Conservation (phyloP, 225 moss, liverwort and hornwort genomes). For the Lunularia cruciata region DNA sequence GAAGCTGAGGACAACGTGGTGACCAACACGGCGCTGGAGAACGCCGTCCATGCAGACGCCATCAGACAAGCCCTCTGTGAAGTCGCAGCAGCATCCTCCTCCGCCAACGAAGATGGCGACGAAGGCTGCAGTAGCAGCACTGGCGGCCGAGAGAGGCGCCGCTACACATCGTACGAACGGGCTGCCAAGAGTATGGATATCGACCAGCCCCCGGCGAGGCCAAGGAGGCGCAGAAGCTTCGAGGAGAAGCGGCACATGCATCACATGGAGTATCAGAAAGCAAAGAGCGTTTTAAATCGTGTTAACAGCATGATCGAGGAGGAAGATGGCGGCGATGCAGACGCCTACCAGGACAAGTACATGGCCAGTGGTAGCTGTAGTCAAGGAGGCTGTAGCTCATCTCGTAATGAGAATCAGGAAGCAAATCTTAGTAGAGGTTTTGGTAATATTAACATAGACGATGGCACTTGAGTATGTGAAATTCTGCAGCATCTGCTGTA, state of each 20-base stretch:
- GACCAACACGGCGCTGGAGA: slow-evolving; percentile 35
- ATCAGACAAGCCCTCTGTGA: slow-evolving; percentile 66
- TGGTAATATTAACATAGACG: slow-evolving; percentile 9
- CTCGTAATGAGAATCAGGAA: slow-evolving; percentile 4
- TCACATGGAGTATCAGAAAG: slow-evolving; percentile 65
- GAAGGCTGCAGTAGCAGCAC: slow-evolving; percentile 1
- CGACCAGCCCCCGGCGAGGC: background rate
- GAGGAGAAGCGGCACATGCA: slow-evolving; percentile 74
- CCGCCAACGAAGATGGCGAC: slow-evolving; percentile 43
- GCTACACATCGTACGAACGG: slow-evolving; percentile 43
- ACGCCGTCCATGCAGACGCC: slow-evolving; percentile 69
- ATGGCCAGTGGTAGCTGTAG: background rate
- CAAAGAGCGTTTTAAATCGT: slow-evolving; percentile 35
- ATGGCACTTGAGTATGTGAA: no score
- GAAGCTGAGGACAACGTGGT: slow-evolving; percentile 45
- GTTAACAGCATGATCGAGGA: background rate
- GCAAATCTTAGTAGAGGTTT: slow-evolving; percentile 15
- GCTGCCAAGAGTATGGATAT: slow-evolving; percentile 43
- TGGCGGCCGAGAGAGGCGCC: background rate
- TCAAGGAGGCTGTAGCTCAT: background rate
- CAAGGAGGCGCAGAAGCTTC: slow-evolving; percentile 47
- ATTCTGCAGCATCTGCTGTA: no score
- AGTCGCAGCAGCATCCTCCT: slow-evolving; percentile 54
- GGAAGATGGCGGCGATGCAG: slow-evolving; percentile 7
- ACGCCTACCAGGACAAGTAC: background rate